These are phyloP conservation scores for Teunomyces aglyptinius DNA, from an alignment of 805 yeast species.

Conservation along the genomic window DNA sequence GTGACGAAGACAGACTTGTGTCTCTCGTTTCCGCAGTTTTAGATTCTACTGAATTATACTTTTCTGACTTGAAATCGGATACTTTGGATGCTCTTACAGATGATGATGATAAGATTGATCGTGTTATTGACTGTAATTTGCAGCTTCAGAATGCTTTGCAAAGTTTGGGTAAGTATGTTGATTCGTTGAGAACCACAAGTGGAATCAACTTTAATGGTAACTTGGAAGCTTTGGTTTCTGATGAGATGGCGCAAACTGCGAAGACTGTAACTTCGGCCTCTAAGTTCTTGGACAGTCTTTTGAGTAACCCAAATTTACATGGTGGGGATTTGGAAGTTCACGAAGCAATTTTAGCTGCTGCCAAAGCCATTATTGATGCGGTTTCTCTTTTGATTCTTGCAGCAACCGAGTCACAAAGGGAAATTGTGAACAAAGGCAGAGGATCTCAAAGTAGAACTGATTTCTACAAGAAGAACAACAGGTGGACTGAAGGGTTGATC, in stretches of 20 bases:
- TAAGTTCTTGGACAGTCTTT: conserved; percentile 51
- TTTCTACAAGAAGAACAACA: conserved; percentile 80
- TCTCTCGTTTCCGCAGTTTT: conserved; percentile 52
- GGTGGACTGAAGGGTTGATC: conserved; percentile 92
- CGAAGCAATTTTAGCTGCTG: conserved; percentile 73
- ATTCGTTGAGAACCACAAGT: conserved; percentile 43
- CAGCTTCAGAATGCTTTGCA: conserved; percentile 73
- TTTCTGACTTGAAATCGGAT: conserved; percentile 56
- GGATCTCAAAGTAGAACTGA: conserved; percentile 67
- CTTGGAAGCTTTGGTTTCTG: conserved; percentile 67
- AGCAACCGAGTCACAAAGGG: conserved; percentile 78
- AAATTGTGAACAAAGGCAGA: conserved; percentile 69
- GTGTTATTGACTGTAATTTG: conserved; percentile 71
- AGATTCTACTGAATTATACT: conserved; percentile 57
- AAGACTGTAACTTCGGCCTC: conserved; percentile 66
- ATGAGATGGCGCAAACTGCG: conserved; percentile 73
- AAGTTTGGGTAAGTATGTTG: conserved; percentile 52
- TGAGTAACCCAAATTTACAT: conserved; percentile 52
- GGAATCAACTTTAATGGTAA: conserved; percentile 44
- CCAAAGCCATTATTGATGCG: conserved; percentile 77
- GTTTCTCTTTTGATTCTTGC: conserved; percentile 69
- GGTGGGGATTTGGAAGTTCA: conserved; percentile 66
- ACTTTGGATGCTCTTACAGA: conserved; percentile 48
- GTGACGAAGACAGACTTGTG: conserved; percentile 52
- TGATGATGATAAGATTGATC: conserved; percentile 68